Evolutionary conservation across 345 rosid species (phyloP), one percentile per base, ranked within the genome.

Genomic region (Rhizophora mangle): DNA sequence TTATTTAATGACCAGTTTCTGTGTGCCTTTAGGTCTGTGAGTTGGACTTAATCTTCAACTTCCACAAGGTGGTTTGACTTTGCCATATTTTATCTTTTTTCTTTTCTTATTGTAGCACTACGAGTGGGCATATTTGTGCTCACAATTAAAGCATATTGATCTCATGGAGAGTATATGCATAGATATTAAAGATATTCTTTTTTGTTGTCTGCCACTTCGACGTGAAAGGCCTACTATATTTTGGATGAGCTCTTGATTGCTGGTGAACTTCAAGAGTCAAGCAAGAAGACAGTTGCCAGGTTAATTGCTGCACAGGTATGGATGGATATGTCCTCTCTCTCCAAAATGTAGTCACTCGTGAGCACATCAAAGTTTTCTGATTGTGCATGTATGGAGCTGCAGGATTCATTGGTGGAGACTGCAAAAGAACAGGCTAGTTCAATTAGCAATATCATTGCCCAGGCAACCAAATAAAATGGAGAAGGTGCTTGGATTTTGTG

Each of bases 231-330:
- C 57, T 92, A 92, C 74, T 90, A 95, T 72, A 81, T 90, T 79
- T 73, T 95, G 85, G 97, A 92, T 75, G 99, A 95, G 82, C 80
- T 95, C 26, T 74, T 95, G 79, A 85, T 92, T 69, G 99, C 97
- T 11, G 99, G 98, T 1, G 97, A 95, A 74, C 96, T 95, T 71
- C 99, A 95, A 79, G 99, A 92, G 79, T 72, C 98, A 0, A 95
- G 99, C 86, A 95, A 95, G 84, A 95, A 95, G 72, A 92, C 92
- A 13, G 86, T 90, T 32, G 96, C 98, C 53, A 83, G 92, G 81
- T 76, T 90, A 68, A 86, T 95, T 68, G 87, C 93, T 54, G 93
- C 97, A 0, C 98, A 92, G 96, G 97, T 90, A 76, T 60, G 6
- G 49, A 47, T 22, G 15, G 26, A 10, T n/a, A 32, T 65, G 52